phyloP scores from a whole-genome alignment of 2,329 filamentous ascomycete genomes.

The Hypoxylon sp. region DNA sequence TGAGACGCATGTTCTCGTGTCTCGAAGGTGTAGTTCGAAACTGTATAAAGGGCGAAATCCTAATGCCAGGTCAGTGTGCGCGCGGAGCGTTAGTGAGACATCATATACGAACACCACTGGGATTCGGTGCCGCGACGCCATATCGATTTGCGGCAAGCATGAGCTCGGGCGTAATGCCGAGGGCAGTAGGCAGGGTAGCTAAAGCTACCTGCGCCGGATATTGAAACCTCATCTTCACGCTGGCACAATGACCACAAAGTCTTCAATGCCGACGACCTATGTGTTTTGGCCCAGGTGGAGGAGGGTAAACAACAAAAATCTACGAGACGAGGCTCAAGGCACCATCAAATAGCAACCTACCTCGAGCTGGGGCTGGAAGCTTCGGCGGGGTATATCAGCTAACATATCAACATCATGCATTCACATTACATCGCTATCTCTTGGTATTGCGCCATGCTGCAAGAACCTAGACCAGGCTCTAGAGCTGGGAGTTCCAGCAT shows the following conservation, averaged over 20 bases:
- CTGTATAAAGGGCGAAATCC: conserved; percentile 63
- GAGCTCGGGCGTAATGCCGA: conserved; percentile 53
- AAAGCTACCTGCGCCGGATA: conserved; percentile 47
- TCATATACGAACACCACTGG: conserved; percentile 53
- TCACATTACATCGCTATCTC: conserved; percentile 42
- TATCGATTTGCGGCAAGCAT: conserved; percentile 56
- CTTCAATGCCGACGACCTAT: conserved; percentile 27
- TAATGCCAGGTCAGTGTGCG: conserved; percentile 41
- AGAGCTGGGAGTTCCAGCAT: conserved; percentile 33
- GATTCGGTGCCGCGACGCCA: conserved; percentile 53
- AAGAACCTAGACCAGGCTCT: conserved; percentile 32
- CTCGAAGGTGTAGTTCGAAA: conserved; percentile 73
- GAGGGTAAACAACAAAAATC: conserved; percentile 28
- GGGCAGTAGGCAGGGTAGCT: conserved; percentile 49
- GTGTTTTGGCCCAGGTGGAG: conserved; percentile 10
- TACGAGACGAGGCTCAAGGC: conserved; percentile 17
- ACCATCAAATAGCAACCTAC: conserved; percentile 31
- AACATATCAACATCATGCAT: conserved; percentile 43
- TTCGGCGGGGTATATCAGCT: conserved; percentile 38
- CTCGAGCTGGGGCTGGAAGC: conserved; percentile 28
- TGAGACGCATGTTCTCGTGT: conserved; percentile 62
- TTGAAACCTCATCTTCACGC: conserved; percentile 50
- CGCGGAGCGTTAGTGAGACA: conserved; percentile 8
- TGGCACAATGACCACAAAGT: conserved; percentile 25
- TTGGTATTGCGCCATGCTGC: conserved; percentile 42